Percentiles rank a stretch among this genome's conserved stretches.
These are phyloP conservation scores for Clitopilus hobsonii DNA, from an alignment of 768 basidiomycete species.

Conservation along the genomic window DNA sequence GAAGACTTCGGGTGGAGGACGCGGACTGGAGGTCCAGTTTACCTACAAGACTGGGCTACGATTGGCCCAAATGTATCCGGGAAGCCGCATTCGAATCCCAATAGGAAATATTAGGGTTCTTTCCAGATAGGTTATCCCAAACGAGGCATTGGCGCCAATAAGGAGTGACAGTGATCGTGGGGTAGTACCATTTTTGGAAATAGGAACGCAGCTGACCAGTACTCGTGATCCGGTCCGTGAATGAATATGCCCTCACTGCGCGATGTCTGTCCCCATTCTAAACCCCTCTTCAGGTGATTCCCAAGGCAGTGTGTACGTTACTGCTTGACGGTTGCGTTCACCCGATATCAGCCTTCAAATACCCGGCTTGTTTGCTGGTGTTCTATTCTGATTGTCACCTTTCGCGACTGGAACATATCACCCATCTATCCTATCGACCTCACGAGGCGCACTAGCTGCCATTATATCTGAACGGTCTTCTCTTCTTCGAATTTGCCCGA, in stretches of 20 bases:
- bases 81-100: not conserved
- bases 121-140: not conserved
- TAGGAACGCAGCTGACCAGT: not conserved
- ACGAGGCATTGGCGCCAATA: not conserved
- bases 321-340: not conserved
- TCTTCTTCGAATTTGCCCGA: not conserved
- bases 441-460: not conserved
- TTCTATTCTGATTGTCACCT: not conserved
- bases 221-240: not conserved
- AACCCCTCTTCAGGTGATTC: not conserved
- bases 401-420: not conserved
- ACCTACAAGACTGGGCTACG: no score
- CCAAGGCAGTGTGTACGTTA: not conserved
- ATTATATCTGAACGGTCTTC: not conserved
- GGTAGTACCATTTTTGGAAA: not conserved
- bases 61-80: not conserved
- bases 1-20: no score
- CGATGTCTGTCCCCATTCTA: not conserved
- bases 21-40: no score
- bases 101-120: not conserved
- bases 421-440: not conserved
- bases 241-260: not conserved
- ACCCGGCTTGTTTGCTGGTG: not conserved
- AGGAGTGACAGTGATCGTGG: not conserved
- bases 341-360: conserved; percentile 1